Percentiles rank a stretch among this genome's conserved stretches.
Conservation (phyloP, 1,284 basidiomycete species). For the Sutorius eximius region DNA sequence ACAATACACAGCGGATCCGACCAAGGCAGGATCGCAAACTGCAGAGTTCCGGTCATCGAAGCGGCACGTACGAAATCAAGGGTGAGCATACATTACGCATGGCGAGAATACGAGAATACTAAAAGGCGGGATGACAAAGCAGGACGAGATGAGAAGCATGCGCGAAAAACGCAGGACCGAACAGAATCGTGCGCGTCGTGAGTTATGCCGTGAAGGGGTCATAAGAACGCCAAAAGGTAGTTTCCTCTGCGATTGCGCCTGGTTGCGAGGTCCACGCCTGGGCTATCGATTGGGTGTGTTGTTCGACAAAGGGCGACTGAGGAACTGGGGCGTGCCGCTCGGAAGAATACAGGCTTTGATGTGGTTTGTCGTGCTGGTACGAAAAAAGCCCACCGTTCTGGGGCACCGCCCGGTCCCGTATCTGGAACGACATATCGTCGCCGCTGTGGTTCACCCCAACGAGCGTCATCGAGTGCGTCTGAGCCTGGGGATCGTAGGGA, state of each 20-base stretch:
- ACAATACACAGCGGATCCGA: slow-evolving; percentile 16
- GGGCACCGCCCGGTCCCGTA: slow-evolving; percentile 21
- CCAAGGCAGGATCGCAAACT: not conserved
- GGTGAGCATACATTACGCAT: slow-evolving; percentile 7
- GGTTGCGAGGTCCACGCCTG: slow-evolving; percentile 23
- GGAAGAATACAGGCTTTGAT: slow-evolving; percentile 21
- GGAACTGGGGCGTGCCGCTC: slow-evolving; percentile 23
- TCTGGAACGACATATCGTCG: slow-evolving; percentile 21
- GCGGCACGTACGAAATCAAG: slow-evolving; percentile 1
- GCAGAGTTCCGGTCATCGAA: not conserved
- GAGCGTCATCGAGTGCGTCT: slow-evolving; percentile 22
- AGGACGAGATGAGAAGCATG: not conserved
- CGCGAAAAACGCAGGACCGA: not conserved
- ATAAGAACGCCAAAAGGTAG: slow-evolving; percentile 28
- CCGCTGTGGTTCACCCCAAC: slow-evolving; percentile 15
- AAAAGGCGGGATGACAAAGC: not conserved
- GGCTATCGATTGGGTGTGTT: slow-evolving; percentile 13
- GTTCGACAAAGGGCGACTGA: slow-evolving; percentile 21
- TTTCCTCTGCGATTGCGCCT: slow-evolving; percentile 18
- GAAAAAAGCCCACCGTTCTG: slow-evolving; percentile 20
- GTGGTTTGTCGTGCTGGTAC: slow-evolving; percentile 27
- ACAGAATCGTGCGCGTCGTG: slow-evolving; percentile 2
- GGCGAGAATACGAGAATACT: not conserved
- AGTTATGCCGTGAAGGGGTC: slow-evolving; percentile 26
- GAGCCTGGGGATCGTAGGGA: slow-evolving; percentile 21